phyloP scores from a whole-genome alignment of 1,284 basidiomycete species.

The Pseudomicrostroma phylloplanum region DNA sequence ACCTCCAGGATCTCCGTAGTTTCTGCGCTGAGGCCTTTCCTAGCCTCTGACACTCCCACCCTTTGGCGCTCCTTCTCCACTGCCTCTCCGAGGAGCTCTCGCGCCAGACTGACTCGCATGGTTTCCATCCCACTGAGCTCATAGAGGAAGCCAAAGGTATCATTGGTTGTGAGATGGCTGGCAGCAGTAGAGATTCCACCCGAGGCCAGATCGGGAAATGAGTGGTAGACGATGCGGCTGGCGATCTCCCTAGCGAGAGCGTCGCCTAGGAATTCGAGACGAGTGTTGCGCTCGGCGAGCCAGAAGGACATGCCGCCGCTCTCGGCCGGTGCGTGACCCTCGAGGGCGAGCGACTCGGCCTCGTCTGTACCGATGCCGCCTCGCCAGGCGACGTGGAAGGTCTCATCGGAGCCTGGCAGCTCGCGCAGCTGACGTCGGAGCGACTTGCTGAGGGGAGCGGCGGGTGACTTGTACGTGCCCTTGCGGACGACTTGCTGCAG shows the following conservation, averaged over 20 bases:
- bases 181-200: background rate
- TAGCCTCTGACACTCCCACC: background rate
- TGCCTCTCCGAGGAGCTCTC: background rate
- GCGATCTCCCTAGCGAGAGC: background rate
- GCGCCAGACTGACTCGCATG: background rate
- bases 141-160: constrained; percentile 8
- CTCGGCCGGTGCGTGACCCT: too few species aligned
- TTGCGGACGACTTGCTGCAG: background rate
- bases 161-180: background rate
- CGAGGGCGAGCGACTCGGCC: background rate
- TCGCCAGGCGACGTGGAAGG: background rate
- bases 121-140: background rate
- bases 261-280: background rate
- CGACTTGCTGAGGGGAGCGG: background rate
- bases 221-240: background rate
- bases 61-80: background rate
- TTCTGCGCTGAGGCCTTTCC: background rate
- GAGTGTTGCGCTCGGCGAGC: background rate
- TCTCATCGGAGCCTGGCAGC: background rate
- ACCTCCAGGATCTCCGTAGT: background rate
- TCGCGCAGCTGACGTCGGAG: constrained; percentile 1
- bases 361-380: background rate
- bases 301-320: background rate
- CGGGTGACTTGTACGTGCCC: background rate
- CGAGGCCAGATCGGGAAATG: constrained; percentile 2